Base-by-base conservation (phyloP, 2,329 filamentous ascomycete species). In the Amylocarpus encephaloides region DNA sequence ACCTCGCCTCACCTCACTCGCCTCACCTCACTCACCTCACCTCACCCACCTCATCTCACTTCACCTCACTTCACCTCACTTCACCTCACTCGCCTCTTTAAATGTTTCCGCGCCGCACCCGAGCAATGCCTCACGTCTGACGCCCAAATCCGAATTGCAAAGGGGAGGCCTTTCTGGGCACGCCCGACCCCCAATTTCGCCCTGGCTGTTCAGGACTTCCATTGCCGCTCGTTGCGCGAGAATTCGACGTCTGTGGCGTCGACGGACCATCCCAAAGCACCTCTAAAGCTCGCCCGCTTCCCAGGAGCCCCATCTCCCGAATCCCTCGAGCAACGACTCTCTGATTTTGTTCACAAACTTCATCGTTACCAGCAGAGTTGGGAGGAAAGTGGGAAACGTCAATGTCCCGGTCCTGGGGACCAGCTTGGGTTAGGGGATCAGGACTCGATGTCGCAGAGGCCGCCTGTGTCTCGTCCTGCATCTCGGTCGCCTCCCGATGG, bases 371-470 rank as follows among this genome's bases (percentile, higher is more conserved):
- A 65, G 57, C 58, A 65, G 58, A 64, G 58, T 60, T 64, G 63
- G 63, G 61, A 66, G 56, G 63, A 55, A 45, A 64, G 61, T 60
- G 63, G 59, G 51, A 60, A 63, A 63, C 61, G 73, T 80, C 79
- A 74, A 83, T 83, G 79, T 77, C 69, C 73, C 68, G 73, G 71
- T 71, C 71, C 69, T 70, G 68, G 68, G 68, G 72, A 70, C 70
- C 69, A 70, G 66, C 70, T 69, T 69, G 67, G 70, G 67, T 71
- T 68, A 74, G 76, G 77, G 73, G 77, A 78, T 70, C 73, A 74
- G 75, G 71, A 71, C 72, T 76, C 78, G 72, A 83, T 83, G 80
- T 82, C 79, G 72, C 77, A 80, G 73, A 76, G 73, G 71, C 75
- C 73, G 63, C 68, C 74, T 74, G 72, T 71, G 69, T 71, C 76